phyloP scores from a whole-genome alignment of 1,139 yeast genomes.

The Geotrichum phurueaensis region DNA sequence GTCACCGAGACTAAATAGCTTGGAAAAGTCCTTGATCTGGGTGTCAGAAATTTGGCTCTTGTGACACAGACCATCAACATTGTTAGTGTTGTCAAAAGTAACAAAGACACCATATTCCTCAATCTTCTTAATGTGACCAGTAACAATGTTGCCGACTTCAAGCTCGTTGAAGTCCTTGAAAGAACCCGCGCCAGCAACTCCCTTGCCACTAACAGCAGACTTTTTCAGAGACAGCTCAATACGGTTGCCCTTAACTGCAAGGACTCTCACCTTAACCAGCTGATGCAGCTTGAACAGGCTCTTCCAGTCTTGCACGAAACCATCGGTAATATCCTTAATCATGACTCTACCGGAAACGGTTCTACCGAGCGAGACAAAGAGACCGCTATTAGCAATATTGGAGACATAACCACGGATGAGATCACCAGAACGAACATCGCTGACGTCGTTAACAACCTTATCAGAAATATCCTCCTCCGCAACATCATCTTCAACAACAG shows the following conservation, averaged over 20 bases:
- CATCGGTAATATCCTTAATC: conserved; percentile 74
- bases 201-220: conserved; percentile 65
- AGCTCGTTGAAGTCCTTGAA: conserved; percentile 58
- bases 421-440: conserved; percentile 64
- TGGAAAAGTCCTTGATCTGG: conserved; percentile 42
- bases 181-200: conserved; percentile 38
- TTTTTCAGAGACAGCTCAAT: conserved; percentile 76
- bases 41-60: conserved; percentile 74
- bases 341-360: conserved; percentile 73
- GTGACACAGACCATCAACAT: conserved; percentile 83
- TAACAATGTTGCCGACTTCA: conserved; percentile 60
- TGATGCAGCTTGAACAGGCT: conserved; percentile 64
- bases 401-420: conserved; percentile 75
- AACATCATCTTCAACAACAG: conserved; percentile 26
- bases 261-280: conserved; percentile 65
- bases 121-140: conserved; percentile 67
- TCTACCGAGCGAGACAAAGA: conserved; percentile 72
- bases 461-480: conserved; percentile 44
- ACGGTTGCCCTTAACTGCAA: conserved; percentile 52
- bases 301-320: conserved; percentile 83
- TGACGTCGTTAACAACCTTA: conserved; percentile 43
- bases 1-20: conserved; percentile 81
- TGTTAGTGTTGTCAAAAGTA: conserved; percentile 64
- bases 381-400: conserved; percentile 68
- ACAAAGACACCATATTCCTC: conserved; percentile 91